These are phyloP conservation scores for Leishmania martiniquensis DNA, from an alignment of 208 protist species.

Conservation along the genomic window DNA sequence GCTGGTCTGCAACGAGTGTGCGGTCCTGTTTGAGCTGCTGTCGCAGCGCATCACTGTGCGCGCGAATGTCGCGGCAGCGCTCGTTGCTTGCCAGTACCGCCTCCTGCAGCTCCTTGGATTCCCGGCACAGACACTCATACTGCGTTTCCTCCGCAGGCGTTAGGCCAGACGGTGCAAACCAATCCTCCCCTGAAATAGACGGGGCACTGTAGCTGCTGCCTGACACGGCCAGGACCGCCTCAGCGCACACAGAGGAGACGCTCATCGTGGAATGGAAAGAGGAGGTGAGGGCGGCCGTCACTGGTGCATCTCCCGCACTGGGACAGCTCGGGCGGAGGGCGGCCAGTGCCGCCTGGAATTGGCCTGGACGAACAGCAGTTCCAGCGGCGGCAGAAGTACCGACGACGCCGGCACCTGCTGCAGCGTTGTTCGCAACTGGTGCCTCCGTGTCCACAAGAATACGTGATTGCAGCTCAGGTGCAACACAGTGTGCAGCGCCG, in stretches of 20 bases:
- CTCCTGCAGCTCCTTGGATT: conserved; percentile 49
- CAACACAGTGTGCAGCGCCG: conserved; percentile 13
- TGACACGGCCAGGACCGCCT: not conserved
- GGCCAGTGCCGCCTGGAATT: conserved; percentile 27
- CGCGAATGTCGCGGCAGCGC: conserved; percentile 40
- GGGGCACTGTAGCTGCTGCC: not conserved
- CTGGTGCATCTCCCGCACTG: conserved; percentile 6
- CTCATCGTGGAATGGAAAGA: conserved; percentile 8
- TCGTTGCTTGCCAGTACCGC: conserved; percentile 49
- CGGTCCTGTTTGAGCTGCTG: conserved; percentile 69
- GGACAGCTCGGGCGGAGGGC: conserved; percentile 28
- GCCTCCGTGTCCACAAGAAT: conserved; percentile 15
- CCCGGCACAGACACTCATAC: conserved; percentile 49
- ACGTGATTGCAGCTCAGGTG: conserved; percentile 33
- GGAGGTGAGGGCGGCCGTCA: conserved; percentile 10
- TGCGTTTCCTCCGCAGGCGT: conserved; percentile 6
- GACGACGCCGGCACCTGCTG: not conserved
- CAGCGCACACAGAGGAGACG: not conserved
- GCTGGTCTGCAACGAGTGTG: conserved; percentile 66
- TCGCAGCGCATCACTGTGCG: conserved; percentile 30
- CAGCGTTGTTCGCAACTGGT: not conserved
- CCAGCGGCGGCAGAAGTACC: not conserved
- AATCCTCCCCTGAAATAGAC: conserved; percentile 10
- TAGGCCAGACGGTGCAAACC: conserved; percentile 36
- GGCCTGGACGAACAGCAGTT: conserved; percentile 9